Base-by-base conservation (phyloP, 202 grass and related monocot genomes). In the Saccharum hybrid region DNA sequence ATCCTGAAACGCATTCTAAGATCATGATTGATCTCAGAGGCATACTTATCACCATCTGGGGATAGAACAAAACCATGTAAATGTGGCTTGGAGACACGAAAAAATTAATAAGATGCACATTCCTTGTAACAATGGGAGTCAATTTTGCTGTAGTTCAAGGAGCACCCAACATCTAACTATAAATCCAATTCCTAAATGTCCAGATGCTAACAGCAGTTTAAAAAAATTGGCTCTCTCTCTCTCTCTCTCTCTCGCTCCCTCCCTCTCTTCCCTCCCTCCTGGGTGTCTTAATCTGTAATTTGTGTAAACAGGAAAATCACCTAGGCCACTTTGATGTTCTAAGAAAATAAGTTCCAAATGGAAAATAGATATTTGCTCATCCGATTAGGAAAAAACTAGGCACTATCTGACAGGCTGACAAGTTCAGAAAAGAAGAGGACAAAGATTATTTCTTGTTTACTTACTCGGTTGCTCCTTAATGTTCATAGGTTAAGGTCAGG, bases 61-160 rank as follows among this genome's bases (percentile, higher is more conserved):
- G 63, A 52, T 65, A 42, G 9, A 13, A 9, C 18, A 12, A 78
- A 37, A 64, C 10, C 2, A 18, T 61, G 16, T 34, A 81, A 57
- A 75, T 63, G 48, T 16, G 40, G 19, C 64, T 70, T 13, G 18
- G 46, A 21, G 26, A 51, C 40, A 49, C 21, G 13, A 16, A 70
- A 67, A 63, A 15, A 49, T 15, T 39, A 51, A n/a, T 6, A 73
- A 19, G 37, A 51, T 34, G 7, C 38, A 16, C 33, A 80, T 63
- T 71, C 1, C 49, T 6, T 71, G 40, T 30, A 85, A 81, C 18
- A 76, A 52, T 1, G 38, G 3, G 64, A 77, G 56, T 38, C 64
- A 46, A 33, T 6, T 43, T 76, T 11, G 11, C 15, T 54, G n/a
- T 13, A 78, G 6, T 3, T 78, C 41, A 71, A 70, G 30, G 60